A percentile compares a stretch with the other conserved stretches of the same genome.
phyloP scores from a whole-genome alignment of 768 basidiomycete species.

The Pleurotus cornucopiae region DNA sequence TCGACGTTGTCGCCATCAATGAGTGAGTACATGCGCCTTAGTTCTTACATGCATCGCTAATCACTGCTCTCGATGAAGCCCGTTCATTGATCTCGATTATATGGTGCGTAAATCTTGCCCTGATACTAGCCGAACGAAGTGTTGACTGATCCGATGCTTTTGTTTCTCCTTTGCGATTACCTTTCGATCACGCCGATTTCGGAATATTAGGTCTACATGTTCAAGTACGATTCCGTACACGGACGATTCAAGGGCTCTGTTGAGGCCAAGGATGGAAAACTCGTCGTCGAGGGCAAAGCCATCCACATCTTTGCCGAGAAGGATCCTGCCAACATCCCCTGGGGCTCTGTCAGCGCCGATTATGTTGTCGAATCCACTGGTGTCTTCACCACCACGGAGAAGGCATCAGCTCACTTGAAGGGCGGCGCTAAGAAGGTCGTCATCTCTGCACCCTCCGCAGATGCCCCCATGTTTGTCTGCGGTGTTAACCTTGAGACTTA shows the following conservation, averaged over 20 bases:
- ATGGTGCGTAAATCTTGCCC: slow-evolving; percentile 56
- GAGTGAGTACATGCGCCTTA: slow-evolving; percentile 52
- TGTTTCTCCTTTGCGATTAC: not conserved
- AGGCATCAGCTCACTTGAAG: slow-evolving; percentile 92
- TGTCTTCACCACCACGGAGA: slow-evolving; percentile 96
- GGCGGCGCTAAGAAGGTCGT: slow-evolving; percentile 99
- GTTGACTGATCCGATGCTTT: not conserved
- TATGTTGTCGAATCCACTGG: slow-evolving; percentile 98
- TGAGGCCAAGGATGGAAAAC: slow-evolving; percentile 83
- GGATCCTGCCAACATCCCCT: slow-evolving; percentile 82
- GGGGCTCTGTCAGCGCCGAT: slow-evolving; percentile 77
- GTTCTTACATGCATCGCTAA: not conserved
- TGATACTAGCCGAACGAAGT: not conserved
- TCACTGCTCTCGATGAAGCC: slow-evolving; percentile 42
- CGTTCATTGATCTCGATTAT: slow-evolving; percentile 96
- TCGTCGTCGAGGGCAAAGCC: slow-evolving; percentile 74
- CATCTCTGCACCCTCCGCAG: slow-evolving; percentile 98
- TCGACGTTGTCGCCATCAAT: slow-evolving; percentile 92
- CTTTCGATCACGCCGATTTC: not conserved
- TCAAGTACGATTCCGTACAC: slow-evolving; percentile 95
- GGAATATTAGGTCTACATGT: slow-evolving; percentile 82
- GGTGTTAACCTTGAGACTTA: slow-evolving; percentile 96
- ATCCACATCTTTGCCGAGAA: slow-evolving; percentile 81
- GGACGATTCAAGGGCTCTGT: slow-evolving; percentile 87
- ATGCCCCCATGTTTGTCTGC: slow-evolving; percentile 91